A percentile compares a stretch with the other conserved stretches of the same genome.
Conservation (phyloP, 1,284 basidiomycete species). For the Ustilago bromivora region DNA sequence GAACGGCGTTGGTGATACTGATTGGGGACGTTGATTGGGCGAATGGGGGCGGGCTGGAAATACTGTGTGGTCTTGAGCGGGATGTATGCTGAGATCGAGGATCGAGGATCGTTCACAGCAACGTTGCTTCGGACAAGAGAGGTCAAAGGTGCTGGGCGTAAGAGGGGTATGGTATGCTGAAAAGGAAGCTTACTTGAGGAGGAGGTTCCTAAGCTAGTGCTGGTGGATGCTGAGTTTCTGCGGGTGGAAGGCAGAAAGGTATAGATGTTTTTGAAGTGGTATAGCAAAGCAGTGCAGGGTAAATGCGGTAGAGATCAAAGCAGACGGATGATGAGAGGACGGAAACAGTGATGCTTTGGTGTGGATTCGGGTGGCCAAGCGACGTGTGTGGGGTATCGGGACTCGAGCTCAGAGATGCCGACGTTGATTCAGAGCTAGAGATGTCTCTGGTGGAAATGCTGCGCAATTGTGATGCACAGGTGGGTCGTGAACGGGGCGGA, state of each 20-base stretch:
- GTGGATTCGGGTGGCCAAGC: background rate
- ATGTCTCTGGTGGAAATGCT: background rate
- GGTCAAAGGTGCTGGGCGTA: background rate
- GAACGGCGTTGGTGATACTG: background rate
- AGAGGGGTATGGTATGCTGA: background rate
- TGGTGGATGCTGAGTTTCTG: constrained; percentile 9
- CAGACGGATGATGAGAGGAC: constrained; percentile 16
- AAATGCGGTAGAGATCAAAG: constrained; percentile 26
- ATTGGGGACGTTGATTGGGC: background rate
- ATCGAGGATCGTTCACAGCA: background rate
- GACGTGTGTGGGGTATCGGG: background rate
- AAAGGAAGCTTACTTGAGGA: constrained; percentile 2
- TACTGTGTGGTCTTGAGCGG: background rate
- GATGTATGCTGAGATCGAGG: background rate
- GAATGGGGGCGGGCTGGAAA: background rate
- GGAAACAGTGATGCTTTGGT: constrained; percentile 16
- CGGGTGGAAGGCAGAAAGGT: constrained; percentile 26
- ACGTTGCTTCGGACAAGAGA: background rate
- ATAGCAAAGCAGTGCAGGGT: constrained; percentile 15
- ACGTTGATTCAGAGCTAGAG: background rate
- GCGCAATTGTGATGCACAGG: background rate
- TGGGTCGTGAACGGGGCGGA: background rate
- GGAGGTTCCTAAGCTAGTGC: background rate
- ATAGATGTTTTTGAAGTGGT: constrained; percentile 41
- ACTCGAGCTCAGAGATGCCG: constrained; percentile 3